Base-by-base conservation (phyloP, 2,329 filamentous ascomycete species). In the Stylonectria norvegica region DNA sequence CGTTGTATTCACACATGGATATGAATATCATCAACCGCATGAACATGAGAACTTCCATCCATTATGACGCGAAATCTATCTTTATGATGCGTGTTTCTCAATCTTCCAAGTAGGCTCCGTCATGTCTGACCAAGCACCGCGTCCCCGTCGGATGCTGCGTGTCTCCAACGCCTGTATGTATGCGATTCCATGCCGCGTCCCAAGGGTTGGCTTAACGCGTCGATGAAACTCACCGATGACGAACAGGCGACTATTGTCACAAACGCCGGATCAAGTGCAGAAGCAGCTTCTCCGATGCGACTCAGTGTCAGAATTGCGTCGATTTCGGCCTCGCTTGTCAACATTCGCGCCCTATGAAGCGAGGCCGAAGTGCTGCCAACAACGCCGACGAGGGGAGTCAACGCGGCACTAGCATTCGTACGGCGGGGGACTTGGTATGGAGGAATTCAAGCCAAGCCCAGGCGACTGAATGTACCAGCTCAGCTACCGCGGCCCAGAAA, bases 221-320 rank as follows among this genome's bases (percentile, higher is more conserved):
- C 22, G 22, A 25, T 25, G 22, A 12, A n/a, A n/a, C n/a, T n/a
- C n/a, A 12, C 22, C 12, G 22, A 25, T 7, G 22, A 7, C 22
- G 22, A 25, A 25, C 22, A 25, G 22, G 51, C 36, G 73, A 77
- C 54, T 70, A 72, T 53, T 77, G 74, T 55, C 70, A 76, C 52
- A 34, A 39, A 10, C 43, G 54, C 18, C 50, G 51, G 38, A 56
- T 55, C 25, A 42, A 47, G 30, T 56, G 54, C 40, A 44, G 41
- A 16, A 41, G 39, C 55, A 63, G 40, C 61, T 52, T 9, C 61
- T 65, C 32, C 59, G 65, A 50, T 45, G 53, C 12, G 36, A 56
- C 20, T 58, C 22, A 64, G 38, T 75, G 73, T 53, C 68, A 73
- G 55, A 76, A 72, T 36, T 75, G 72, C 55, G 58, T 61, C 18